phyloP scores from a whole-genome alignment of 345 rosid genomes.

The Gossypium anomalum region DNA sequence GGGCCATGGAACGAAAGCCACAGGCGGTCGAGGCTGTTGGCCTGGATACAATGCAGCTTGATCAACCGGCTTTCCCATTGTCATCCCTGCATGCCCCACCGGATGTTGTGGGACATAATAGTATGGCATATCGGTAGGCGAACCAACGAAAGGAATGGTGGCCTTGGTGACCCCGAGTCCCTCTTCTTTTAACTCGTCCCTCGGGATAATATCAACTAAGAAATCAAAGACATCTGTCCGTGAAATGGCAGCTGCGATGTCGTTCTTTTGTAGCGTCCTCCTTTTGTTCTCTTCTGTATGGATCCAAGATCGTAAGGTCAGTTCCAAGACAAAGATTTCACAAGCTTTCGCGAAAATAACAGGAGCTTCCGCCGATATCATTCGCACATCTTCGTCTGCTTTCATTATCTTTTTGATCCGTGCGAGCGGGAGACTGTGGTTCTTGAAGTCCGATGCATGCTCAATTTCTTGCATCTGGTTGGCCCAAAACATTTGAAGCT shows the following conservation, averaged over 20 bases:
- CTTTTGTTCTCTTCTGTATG: neutral
- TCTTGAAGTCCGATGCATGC: slow-evolving; percentile 47
- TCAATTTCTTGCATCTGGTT: slow-evolving; percentile 54
- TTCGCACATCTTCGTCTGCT: neutral
- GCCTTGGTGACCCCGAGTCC: neutral
- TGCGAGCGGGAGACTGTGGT: slow-evolving; percentile 25
- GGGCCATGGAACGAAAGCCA: neutral
- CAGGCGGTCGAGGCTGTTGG: neutral
- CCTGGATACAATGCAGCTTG: neutral
- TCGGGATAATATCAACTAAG: neutral
- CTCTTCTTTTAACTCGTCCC: neutral
- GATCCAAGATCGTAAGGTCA: neutral
- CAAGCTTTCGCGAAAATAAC: neutral
- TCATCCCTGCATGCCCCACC: neutral
- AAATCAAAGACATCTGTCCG: neutral
- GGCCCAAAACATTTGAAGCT: slow-evolving; percentile 52
- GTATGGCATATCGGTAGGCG: neutral
- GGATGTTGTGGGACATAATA: neutral
- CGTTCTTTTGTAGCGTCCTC: neutral
- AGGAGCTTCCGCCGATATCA: neutral
- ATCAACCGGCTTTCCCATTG: neutral
- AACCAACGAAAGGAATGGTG: neutral
- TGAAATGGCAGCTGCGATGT: neutral
- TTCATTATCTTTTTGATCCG: neutral
- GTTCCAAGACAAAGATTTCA: neutral